Conservation (phyloP, 805 yeast genomes). For the Starmerella stellata region DNA sequence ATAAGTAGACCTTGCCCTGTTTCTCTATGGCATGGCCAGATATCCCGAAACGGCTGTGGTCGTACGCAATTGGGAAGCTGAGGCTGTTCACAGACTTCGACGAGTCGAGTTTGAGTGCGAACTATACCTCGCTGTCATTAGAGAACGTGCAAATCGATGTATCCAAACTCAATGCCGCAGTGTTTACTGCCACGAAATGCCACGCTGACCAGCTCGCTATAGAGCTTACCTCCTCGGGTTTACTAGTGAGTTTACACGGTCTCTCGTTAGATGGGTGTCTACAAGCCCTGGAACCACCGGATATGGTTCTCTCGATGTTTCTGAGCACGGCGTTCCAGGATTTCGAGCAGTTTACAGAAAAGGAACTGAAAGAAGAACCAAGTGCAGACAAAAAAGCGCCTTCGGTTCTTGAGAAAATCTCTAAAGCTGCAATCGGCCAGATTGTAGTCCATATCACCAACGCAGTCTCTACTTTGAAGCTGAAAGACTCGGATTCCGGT, state of each 20-base stretch:
- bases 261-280: constrained; percentile 29
- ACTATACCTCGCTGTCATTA: constrained; percentile 27
- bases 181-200: constrained; percentile 45
- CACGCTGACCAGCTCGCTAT: constrained; percentile 36
- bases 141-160: constrained; percentile 55
- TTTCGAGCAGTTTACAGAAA: constrained; percentile 2
- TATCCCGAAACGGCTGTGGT: constrained; percentile 61
- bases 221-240: constrained; percentile 49
- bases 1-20: too few species aligned
- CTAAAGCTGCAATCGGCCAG: background rate
- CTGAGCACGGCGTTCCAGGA: constrained; percentile 13
- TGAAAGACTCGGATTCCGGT: background rate
- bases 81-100: constrained; percentile 69
- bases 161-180: constrained; percentile 45
- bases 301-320: constrained; percentile 14
- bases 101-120: constrained; percentile 62
- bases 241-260: constrained; percentile 39
- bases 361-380: background rate
- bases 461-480: background rate
- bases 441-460: background rate
- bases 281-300: constrained; percentile 9
- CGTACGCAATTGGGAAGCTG: constrained; percentile 64
- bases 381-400: background rate
- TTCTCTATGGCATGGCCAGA: constrained; percentile 28
- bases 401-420: background rate